Base-by-base conservation (phyloP, 2,329 filamentous ascomycete species). In the Beauveria caledonica region DNA sequence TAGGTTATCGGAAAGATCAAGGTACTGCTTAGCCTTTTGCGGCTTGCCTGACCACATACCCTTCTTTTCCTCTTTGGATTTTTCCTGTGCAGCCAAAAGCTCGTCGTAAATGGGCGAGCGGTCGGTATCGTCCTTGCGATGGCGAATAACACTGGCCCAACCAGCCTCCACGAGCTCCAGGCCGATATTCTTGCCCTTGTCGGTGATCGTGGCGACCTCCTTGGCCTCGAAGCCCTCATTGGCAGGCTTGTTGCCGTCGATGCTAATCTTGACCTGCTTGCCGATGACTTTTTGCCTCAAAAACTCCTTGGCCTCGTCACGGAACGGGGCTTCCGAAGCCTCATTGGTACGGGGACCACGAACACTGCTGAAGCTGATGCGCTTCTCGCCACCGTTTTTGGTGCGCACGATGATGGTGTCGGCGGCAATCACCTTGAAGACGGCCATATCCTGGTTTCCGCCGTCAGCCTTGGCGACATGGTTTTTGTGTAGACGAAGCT, bases 11-110 rank as follows among this genome's bases (percentile, higher is more conserved):
- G 92, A 97, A 70, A 93, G 92, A 72, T 99, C 94, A 49, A 88
- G 83, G 71, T 90, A 94, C 71, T 88, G 84, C 78, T 88, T 93
- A 21, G 84, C 80, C 72, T 94, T 91, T 59, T 92, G 86, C 42
- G 91, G 79, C 79, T 97, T 99, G 62, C 89, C 83, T 19, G 89
- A 91, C 92, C 93, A 97, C 80, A 99, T 94, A 56, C 94, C 94
- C 78, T 93, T 96, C 75, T 88, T 86, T 67, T 90, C 90, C 64
- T 89, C 86, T 76, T 95, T 92, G 56, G 94, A 93, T 62, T 80
- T 82, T 69, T 91, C 88, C 70, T 94, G 90, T 3, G 90, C 90
- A 40, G 86, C 86, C 19, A 94, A 80, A 13, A 95, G 80, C 69
- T 93, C 89, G 68, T 99, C 94, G 71, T 97, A 99, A 73, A 97